These are phyloP conservation scores for Colletotrichum sp. DNA, from an alignment of 2,329 filamentous ascomycete genomes.

Conservation along the genomic window DNA sequence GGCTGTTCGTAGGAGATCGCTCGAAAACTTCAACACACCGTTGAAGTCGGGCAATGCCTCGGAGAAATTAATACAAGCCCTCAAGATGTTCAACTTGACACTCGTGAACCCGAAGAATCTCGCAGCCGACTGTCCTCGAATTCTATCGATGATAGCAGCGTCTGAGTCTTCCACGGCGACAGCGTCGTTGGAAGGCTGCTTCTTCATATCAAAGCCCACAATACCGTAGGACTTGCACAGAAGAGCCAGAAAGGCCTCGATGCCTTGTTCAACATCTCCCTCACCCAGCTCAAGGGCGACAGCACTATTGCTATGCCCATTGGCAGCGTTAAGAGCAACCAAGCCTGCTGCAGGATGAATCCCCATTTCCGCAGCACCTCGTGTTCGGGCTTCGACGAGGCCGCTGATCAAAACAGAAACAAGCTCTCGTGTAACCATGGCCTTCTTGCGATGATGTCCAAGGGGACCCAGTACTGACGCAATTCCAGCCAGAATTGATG, in stretches of 20 bases:
- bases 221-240: conserved; percentile 70
- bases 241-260: conserved; percentile 67
- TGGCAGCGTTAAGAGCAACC: conserved; percentile 68
- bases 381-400: conserved; percentile 87
- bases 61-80: conserved; percentile 90
- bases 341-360: conserved; percentile 93
- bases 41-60: conserved; percentile 92
- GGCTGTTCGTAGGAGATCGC: conserved; percentile 81
- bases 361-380: conserved; percentile 93
- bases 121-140: conserved; percentile 61
- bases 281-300: conserved; percentile 67
- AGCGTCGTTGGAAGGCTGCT: conserved; percentile 28
- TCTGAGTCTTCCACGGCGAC: conserved; percentile 51
- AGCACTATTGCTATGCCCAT: conserved; percentile 53
- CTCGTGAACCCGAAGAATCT: conserved; percentile 78
- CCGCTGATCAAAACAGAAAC: conserved; percentile 83
- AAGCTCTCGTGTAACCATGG: conserved; percentile 85
- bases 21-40: conserved; percentile 87
- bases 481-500: conserved; percentile 83
- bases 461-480: conserved; percentile 83
- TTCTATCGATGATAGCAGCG: conserved; percentile 58
- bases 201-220: conserved; percentile 52
- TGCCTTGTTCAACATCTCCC: conserved; percentile 68
- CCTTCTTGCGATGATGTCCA: conserved; percentile 87
- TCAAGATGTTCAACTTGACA: conserved; percentile 85